phyloP scores from a whole-genome alignment of 768 basidiomycete genomes.

The Rhizopogon salebrosus region DNA sequence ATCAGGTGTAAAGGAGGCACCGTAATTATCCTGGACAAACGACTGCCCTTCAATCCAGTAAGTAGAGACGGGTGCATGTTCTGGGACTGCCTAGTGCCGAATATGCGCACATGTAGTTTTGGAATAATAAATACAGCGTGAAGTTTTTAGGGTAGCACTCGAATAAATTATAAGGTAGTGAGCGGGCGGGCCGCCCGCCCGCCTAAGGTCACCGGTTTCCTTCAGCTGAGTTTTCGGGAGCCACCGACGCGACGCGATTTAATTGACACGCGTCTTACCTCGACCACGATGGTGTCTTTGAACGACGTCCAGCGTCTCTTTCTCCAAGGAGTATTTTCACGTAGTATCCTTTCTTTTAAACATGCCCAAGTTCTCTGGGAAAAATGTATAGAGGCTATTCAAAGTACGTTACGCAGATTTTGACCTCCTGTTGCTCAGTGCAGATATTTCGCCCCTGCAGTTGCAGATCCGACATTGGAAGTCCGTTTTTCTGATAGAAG shows the following conservation, averaged over 20 bases:
- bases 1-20: too few relatives aligned
- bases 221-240: neutral
- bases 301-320: slow-evolving; percentile 72
- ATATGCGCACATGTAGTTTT: too few relatives aligned
- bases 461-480: slow-evolving; percentile 45
- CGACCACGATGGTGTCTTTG: slow-evolving; percentile 37
- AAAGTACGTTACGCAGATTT: slow-evolving; percentile 37
- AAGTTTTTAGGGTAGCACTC: too few relatives aligned
- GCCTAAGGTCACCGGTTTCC: too few relatives aligned
- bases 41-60: too few relatives aligned
- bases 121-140: too few relatives aligned
- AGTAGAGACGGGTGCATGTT: too few relatives aligned
- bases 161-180: too few relatives aligned
- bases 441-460: slow-evolving; percentile 29
- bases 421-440: neutral
- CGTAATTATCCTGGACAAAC: too few relatives aligned
- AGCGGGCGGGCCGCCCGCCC: too few relatives aligned
- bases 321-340: slow-evolving; percentile 72
- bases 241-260: slow-evolving; percentile 18
- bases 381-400: slow-evolving; percentile 62
- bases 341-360: slow-evolving; percentile 58
- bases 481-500: slow-evolving; percentile 36
- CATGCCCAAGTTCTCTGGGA: slow-evolving; percentile 64
- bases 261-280: slow-evolving; percentile 9
- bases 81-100: too few relatives aligned